Evolutionary conservation across 352 stramenopile genomes (phyloP).

Genomic region (Globisporangium iwayamae): DNA sequence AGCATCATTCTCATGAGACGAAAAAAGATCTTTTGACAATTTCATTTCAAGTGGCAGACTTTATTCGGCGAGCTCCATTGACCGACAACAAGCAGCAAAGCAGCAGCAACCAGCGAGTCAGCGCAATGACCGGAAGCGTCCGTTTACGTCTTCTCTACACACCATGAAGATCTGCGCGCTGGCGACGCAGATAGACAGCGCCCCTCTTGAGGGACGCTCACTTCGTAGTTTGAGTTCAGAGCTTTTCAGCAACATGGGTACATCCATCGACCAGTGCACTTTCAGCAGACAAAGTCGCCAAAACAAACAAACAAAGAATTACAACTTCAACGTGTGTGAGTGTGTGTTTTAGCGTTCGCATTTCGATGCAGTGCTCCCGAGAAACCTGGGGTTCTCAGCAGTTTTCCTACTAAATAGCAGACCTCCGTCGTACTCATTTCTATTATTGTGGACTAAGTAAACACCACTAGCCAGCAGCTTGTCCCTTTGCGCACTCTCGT

Average conservation of each 20-base stretch:
- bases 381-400: not conserved
- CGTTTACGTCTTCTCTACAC: not conserved
- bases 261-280: not conserved
- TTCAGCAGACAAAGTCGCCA: too few relatives aligned
- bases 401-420: not conserved
- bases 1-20: not conserved
- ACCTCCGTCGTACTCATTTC: too few relatives aligned
- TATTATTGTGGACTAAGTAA: too few relatives aligned
- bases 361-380: not conserved
- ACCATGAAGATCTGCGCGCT: not conserved
- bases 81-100: too few relatives aligned
- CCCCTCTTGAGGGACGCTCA: not conserved
- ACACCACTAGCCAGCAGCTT: not conserved
- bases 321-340: not conserved
- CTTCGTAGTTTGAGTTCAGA: not conserved
- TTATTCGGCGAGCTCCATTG: not conserved
- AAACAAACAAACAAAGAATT: too few relatives aligned
- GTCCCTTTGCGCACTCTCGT: not conserved
- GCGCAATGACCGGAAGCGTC: not conserved
- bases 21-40: conserved; percentile 1
- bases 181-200: not conserved
- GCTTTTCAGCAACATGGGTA: not conserved
- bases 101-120: too few relatives aligned
- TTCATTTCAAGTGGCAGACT: not conserved
- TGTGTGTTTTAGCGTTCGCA: not conserved